Conservation (phyloP, 306 rosid species). For the Luffa aegyptiaca region DNA sequence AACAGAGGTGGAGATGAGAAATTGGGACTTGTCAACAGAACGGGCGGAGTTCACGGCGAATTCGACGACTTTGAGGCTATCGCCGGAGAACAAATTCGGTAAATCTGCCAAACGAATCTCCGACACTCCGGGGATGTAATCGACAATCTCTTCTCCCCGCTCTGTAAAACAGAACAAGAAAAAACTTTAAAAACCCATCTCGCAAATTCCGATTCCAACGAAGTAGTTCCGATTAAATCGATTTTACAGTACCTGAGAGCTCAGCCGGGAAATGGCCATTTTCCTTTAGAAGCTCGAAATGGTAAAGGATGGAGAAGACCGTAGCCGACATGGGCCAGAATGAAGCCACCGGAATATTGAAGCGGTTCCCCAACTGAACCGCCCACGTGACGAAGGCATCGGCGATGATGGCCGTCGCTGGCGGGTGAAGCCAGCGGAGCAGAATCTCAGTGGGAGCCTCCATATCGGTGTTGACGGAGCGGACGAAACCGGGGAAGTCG, state of each 20-base stretch:
- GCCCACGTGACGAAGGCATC: background rate
- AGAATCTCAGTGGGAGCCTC: slow-evolving; percentile 12
- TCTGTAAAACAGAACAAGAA: background rate
- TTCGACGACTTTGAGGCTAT: background rate
- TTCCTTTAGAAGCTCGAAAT: slow-evolving; percentile 16
- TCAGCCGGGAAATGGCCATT: background rate
- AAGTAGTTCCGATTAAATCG: background rate
- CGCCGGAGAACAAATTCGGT: background rate
- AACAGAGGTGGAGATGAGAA: slow-evolving; percentile 18
- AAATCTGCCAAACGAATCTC: slow-evolving; percentile 16
- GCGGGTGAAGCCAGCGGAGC: background rate
- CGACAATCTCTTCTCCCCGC: slow-evolving; percentile 21
- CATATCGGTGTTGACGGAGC: slow-evolving; percentile 1
- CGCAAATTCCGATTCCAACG: background rate
- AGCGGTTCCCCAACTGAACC: background rate
- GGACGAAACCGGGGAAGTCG: slow-evolving; percentile 2
- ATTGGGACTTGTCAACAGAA: slow-evolving; percentile 12
- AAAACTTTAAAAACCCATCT: background rate
- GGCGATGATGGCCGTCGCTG: background rate
- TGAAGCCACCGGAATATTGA: slow-evolving; percentile 6
- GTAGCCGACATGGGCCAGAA: slow-evolving; percentile 38
- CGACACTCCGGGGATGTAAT: slow-evolving; percentile 26
- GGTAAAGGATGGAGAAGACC: slow-evolving; percentile 19
- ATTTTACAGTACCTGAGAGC: background rate
- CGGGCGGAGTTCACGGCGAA: background rate